phyloP scores from a whole-genome alignment of 129 eudicot species.

The Gnaphalium uliginosum region DNA sequence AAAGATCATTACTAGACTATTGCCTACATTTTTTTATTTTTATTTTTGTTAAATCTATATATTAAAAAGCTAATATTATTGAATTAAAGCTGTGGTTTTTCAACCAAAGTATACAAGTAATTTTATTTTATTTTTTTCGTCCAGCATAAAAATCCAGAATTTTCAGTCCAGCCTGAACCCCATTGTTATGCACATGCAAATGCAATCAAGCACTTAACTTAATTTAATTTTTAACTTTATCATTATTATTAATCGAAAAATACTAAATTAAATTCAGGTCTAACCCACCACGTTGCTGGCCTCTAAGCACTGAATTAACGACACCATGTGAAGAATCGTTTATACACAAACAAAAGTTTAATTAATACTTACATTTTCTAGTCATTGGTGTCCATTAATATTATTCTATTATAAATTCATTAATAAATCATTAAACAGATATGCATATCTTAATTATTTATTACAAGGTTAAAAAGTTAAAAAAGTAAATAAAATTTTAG shows the following conservation, averaged over 20 bases:
- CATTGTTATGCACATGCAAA: background rate
- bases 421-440: background rate
- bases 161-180: background rate
- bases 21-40: too few relatives aligned
- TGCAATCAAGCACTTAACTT: background rate
- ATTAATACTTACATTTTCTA: too few relatives aligned
- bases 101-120: background rate
- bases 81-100: too few relatives aligned
- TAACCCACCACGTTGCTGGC: constrained; percentile 28
- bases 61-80: too few relatives aligned
- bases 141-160: too few relatives aligned
- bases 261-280: background rate
- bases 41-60: too few relatives aligned
- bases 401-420: background rate
- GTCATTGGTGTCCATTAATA: too few relatives aligned
- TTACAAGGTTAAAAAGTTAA: background rate
- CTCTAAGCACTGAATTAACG: background rate
- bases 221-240: too few relatives aligned
- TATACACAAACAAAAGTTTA: background rate
- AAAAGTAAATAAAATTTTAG: constrained; percentile 3
- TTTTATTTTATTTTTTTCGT: background rate
- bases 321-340: constrained; percentile 20
- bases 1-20: too few relatives aligned
- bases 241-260: background rate
- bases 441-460: constrained; percentile 13